phyloP scores from a whole-genome alignment of 1,284 basidiomycete species.

The Ustilago vetiveriae region DNA sequence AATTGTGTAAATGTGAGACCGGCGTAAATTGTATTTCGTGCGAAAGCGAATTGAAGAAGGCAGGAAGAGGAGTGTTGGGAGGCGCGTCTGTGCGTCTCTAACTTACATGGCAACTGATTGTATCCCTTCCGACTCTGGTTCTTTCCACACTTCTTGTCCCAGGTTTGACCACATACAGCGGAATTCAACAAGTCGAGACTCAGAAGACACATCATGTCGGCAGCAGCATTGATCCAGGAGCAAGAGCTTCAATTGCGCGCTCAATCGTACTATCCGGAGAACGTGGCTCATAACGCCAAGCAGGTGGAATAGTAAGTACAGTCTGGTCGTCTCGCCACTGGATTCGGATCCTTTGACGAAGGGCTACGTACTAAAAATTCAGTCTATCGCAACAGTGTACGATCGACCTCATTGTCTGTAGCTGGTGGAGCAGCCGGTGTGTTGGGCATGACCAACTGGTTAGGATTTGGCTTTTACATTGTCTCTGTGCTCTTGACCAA shows the following conservation, averaged over 20 bases:
- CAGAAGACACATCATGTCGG: slow-evolving; percentile 18
- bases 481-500: slow-evolving; percentile 55
- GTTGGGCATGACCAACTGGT: slow-evolving; percentile 61
- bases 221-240: slow-evolving; percentile 38
- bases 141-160: too few relatives aligned
- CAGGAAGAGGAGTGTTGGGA: not conserved
- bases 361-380: too few relatives aligned
- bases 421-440: slow-evolving; percentile 59
- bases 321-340: too few relatives aligned
- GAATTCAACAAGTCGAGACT: not conserved
- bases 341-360: too few relatives aligned
- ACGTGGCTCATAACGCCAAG: slow-evolving; percentile 56
- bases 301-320: slow-evolving; percentile 62
- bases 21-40: slow-evolving; percentile 4
- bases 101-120: too few relatives aligned
- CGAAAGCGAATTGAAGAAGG: slow-evolving; percentile 2
- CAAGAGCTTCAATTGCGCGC: slow-evolving; percentile 43
- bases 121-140: too few relatives aligned
- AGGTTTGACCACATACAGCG: too few relatives aligned
- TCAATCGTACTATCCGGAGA: slow-evolving; percentile 58
- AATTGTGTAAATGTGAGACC: too few relatives aligned
- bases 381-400: slow-evolving; percentile 54
- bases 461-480: slow-evolving; percentile 61
- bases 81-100: slow-evolving; percentile 12
- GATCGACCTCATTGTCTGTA: slow-evolving; percentile 58